Base-by-base conservation (phyloP, 108 stramenopile species). In the Skeletonema grethae region DNA sequence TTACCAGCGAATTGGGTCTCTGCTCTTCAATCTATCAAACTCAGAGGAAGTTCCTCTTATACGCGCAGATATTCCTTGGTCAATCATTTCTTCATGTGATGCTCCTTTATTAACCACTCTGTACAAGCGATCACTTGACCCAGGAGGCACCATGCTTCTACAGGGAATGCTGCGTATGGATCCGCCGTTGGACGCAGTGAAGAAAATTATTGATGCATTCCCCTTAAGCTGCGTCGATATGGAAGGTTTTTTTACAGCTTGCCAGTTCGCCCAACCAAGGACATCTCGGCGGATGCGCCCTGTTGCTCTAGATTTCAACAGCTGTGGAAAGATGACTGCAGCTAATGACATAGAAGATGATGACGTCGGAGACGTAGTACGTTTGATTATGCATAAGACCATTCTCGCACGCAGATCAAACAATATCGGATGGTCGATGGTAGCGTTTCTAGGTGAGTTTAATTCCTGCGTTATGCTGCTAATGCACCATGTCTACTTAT, bases 161-260 rank as follows among this genome's bases (percentile, higher is more conserved):
- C 70, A 79, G 50, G 77, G 77, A 61, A 67, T 61, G 39, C 38
- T 79, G 15, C 48, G 70, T 57, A 79, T 79, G 77, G 77, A 79
- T 69, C 77, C 77, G n/a, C 72, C 77, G 16, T 63, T 73, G 20
- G 73, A 66, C 25, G 70, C 55, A 15, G 63, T 83, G 2, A 28
- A 79, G 61, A 73, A 73, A 31, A 63, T 79, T 28, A 41, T 79
- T 11, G 67, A 79, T 60, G 72, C 72, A 20, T 83, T 73, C 41
- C 82, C 82, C 10, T 39, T 22, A 39, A 69, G 72, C 1, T 83
- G 82, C 36, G 36, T 83, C 15, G 77, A 83, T 74, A 83, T 83
- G 82, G 77, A 77, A 61, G 72, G 41, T 22, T 83, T 83, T 63
- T 83, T 77, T 69, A 61, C 82, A 18, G 82, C 82, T 22, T 83